Evolutionary conservation across 2,329 filamentous ascomycete genomes (phyloP), one percentile per base, ranked within the genome.

Genomic region (Amylocarpus encephaloides): DNA sequence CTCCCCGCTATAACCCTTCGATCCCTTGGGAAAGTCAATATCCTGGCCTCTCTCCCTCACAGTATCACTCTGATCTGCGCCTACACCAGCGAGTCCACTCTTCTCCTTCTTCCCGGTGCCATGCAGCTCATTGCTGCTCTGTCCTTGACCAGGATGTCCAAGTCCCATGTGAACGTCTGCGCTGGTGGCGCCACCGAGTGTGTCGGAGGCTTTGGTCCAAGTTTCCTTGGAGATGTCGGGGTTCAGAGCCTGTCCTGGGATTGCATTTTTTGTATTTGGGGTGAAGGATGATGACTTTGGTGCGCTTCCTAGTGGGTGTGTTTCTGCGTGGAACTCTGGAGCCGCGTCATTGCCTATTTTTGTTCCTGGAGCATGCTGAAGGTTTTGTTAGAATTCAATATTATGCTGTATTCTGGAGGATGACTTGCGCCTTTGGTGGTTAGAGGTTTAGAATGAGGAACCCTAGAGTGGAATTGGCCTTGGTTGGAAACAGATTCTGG

Each of bases 291-390:
- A 38, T n/a, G 48, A 44, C 19, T 71, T 71, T 13, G 60, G 64
- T 0, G 85, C 85, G 3, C 79, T 78, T 52, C 85, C 85, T 0
- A 83, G 68, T 0, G 82, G 74, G 33, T 81, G 68, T 1, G 74
- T 75, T 64, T 88, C 58, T 19, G 79, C 76, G 60, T 76, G 71
- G 71, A 86, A 89, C 62, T 86, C 83, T 16, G 80, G 80, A 11
- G 68, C 63, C 19, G 70, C 69, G 47, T 84, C 81, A 57, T 80
- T 78, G 60, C 78, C 78, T 50, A 80, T 74, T 53, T 79, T 74
- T 58, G 75, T 71, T 46, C 84, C 84, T 3, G 77, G 75, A 62
- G 80, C 73, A 67, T 88, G 84, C 82, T 86, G 58, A 6, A 32
- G n/a, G 32, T 39, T 10, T 48, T 40, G n/a, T 58, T 48, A 58